Base-by-base conservation (phyloP, 257 asterid species). In the Knoxia roxburghii region DNA sequence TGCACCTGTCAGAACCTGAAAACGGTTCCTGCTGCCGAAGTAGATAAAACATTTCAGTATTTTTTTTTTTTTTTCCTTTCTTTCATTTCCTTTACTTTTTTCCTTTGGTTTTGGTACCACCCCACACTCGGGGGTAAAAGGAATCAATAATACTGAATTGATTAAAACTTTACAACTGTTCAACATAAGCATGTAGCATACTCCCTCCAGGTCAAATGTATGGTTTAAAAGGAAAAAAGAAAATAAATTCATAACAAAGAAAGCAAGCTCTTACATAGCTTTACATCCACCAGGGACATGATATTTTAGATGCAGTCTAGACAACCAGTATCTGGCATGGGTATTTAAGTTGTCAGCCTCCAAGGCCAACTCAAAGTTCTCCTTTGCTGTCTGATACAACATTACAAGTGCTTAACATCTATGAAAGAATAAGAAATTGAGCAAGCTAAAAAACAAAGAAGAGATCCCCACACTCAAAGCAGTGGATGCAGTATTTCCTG, bases 251-350 rank as follows among this genome's bases (percentile, higher is more conserved):
- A 60, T 20, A 27, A 52, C 21, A 75, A 13, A 29, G 61, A 56
- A 18, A 56, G 40, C 2, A 37, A 40, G 65, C 43, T 51, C 97
- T 77, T 86, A 89, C 96, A 88, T 70, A 60, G 85, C 90, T 88
- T 88, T 87, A 78, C 84, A 83, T 46, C 90, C 96, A 78, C 96
- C 96, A 24, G 98, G 98, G 68, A 86, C 88, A 72, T 89, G 97
- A 83, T 89, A 92, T 75, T 87, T 87, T 77, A 89, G 80, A 78
- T 87, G 98, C 75, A 92, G 70, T 73, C 85, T 89, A 65, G 97
- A 82, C 72, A 92, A 72, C 97, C 98, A 92, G 80, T 86, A 89
- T 83, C 98, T 84, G 53, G 96, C 97, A 68, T 87, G 95, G 21
- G 96, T 84, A 72, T 82, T 92, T n/a, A 84, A 63, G 84, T 86